phyloP scores from a whole-genome alignment of 129 eudicot species.

The Deinandra increscens region DNA sequence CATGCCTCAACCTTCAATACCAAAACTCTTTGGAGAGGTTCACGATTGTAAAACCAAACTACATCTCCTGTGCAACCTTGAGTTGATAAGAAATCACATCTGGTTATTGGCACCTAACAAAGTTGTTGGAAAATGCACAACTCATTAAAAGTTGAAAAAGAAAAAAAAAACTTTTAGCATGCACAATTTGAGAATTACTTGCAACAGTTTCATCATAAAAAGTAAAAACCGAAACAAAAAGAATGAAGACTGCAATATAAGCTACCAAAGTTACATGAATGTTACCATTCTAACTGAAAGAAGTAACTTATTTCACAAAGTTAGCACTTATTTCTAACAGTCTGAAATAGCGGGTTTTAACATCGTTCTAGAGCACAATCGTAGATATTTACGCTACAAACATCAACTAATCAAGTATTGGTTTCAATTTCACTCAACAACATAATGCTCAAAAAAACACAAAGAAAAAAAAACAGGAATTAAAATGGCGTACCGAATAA shows the following conservation, averaged over 20 bases:
- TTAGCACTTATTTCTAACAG: neutral
- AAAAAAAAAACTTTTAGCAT: neutral
- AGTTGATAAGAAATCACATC: too few relatives aligned
- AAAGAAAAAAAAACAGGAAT: neutral
- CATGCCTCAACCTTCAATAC: too few relatives aligned
- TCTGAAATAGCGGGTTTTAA: neutral
- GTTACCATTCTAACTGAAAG: neutral
- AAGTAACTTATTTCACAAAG: neutral
- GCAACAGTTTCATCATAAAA: neutral
- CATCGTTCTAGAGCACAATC: slow-evolving; percentile 1
- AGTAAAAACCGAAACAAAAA: neutral
- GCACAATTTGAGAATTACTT: neutral
- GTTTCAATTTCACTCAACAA: neutral
- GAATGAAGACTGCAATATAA: neutral
- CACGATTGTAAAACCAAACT: too few relatives aligned
- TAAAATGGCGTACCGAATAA: slow-evolving; percentile 41
- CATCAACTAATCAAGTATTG: neutral
- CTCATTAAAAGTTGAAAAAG: neutral
- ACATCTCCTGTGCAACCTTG: too few relatives aligned
- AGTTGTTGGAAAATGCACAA: too few relatives aligned
- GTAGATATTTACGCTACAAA: neutral
- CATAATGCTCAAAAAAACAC: too few relatives aligned
- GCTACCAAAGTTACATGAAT: neutral
- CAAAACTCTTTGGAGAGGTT: too few relatives aligned
- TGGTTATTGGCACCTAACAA: too few relatives aligned